Percentiles rank a stretch among this genome's conserved stretches.
Evolutionary conservation across 352 stramenopile genomes (phyloP).

Genomic region (Blastocystis hominis): DNA sequence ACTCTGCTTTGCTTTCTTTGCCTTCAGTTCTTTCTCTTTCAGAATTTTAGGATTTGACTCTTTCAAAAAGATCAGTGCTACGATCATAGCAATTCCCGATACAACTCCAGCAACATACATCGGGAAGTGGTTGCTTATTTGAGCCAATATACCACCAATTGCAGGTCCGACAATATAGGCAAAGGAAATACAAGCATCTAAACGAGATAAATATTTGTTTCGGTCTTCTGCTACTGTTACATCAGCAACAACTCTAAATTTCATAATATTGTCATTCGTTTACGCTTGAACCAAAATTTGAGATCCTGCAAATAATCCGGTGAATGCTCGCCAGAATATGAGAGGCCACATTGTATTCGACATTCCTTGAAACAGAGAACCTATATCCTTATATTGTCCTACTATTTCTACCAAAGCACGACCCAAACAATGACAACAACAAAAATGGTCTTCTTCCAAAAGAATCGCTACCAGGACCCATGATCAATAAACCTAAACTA

Average conservation of each 20-base stretch:
- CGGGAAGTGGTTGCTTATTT: constrained; percentile 40
- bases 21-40: not conserved
- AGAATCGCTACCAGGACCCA: constrained; percentile 37
- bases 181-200: constrained; percentile 30
- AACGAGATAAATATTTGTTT: constrained; percentile 15
- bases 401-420: constrained; percentile 23
- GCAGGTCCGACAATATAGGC: constrained; percentile 38
- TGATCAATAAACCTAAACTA: constrained; percentile 33
- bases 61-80: constrained; percentile 36
- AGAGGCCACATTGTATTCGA: constrained; percentile 7
- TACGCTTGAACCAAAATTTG: constrained; percentile 38
- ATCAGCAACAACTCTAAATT: constrained; percentile 46
- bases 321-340: constrained; percentile 42
- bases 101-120: constrained; percentile 19
- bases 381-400: not conserved
- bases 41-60: constrained; percentile 44
- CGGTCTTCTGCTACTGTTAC: constrained; percentile 5
- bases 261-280: not conserved
- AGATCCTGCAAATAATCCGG: constrained; percentile 45
- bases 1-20: not conserved
- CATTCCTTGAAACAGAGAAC: constrained; percentile 28
- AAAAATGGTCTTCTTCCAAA: constrained; percentile 52
- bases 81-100: constrained; percentile 1
- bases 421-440: constrained; percentile 32
- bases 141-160: constrained; percentile 20